Conservation (phyloP, 805 yeast species). For the Sugiyamaella marilandica region DNA sequence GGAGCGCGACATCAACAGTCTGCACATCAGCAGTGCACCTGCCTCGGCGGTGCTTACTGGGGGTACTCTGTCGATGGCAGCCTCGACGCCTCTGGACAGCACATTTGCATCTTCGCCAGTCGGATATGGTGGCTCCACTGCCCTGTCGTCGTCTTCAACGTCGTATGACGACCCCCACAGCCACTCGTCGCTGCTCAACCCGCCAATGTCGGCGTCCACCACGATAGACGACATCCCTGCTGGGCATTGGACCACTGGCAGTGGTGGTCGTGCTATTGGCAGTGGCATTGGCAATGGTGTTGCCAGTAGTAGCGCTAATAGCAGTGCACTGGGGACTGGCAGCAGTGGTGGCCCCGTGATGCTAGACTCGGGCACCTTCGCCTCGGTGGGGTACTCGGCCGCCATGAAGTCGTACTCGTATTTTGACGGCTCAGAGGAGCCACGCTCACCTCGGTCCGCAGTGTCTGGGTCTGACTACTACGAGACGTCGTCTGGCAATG, state of each 20-base stretch:
- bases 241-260: background rate
- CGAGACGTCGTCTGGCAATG: background rate
- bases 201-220: slow-evolving; percentile 4
- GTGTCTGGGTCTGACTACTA: background rate
- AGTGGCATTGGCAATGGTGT: no score
- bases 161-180: slow-evolving; percentile 5
- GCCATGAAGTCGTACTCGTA: slow-evolving; percentile 7
- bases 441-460: slow-evolving; percentile 9
- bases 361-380: background rate
- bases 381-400: background rate
- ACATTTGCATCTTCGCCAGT: slow-evolving; percentile 4
- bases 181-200: background rate
- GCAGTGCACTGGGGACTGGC: background rate
- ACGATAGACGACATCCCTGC: no score
- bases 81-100: slow-evolving; percentile 3
- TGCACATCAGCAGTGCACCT: slow-evolving; percentile 4
- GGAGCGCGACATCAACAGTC: background rate
- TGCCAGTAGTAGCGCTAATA: no score
- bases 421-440: slow-evolving; percentile 7
- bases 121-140: background rate
- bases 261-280: background rate
- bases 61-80: background rate
- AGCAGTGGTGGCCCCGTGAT: background rate
- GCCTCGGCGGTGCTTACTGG: background rate
- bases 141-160: background rate